Percentiles rank a stretch among this genome's conserved stretches.
phyloP scores from a whole-genome alignment of 768 basidiomycete species.

The Pulveroboletus sp. region DNA sequence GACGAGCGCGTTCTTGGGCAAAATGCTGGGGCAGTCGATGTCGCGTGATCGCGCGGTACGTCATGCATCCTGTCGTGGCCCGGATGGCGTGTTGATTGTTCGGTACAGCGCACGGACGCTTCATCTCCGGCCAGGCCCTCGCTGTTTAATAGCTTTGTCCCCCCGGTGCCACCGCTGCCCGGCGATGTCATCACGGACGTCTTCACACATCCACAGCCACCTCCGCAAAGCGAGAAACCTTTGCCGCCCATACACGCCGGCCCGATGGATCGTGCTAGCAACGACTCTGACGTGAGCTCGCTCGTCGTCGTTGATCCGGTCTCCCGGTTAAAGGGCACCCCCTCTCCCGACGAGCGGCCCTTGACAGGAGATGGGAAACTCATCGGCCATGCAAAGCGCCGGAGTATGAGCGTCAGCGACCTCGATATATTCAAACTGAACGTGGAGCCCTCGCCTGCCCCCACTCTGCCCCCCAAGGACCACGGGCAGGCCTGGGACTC shows the following conservation, averaged over 20 bases:
- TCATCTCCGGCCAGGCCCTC: constrained; percentile 29
- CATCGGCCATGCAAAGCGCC: constrained; percentile 44
- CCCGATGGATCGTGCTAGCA: constrained; percentile 34
- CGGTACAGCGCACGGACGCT: constrained; percentile 54
- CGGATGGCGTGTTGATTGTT: constrained; percentile 13
- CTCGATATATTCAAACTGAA: constrained; percentile 51
- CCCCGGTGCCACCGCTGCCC: constrained; percentile 50
- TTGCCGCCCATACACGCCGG: constrained; percentile 55
- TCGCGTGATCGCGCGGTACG: constrained; percentile 70
- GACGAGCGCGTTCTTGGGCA: constrained; percentile 78
- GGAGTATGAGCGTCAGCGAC: constrained; percentile 75
- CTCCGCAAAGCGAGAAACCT: constrained; percentile 51
- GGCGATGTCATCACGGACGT: constrained; percentile 47
- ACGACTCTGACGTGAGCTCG: constrained; percentile 51
- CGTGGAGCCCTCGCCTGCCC: constrained; percentile 34
- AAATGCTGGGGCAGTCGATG: constrained; percentile 67
- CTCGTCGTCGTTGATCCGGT: constrained; percentile 55
- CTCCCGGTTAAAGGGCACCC: constrained; percentile 35
- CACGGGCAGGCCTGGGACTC: constrained; percentile 37
- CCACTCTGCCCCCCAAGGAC: constrained; percentile 36
- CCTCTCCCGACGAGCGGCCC: constrained; percentile 30
- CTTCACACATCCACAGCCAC: constrained; percentile 37
- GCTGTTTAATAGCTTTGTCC: constrained; percentile 36
- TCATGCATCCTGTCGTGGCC: constrained; percentile 8
- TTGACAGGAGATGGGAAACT: constrained; percentile 26